These are phyloP conservation scores for Paecilomyces variotii DNA, from an alignment of 2,329 filamentous ascomycete species.

Conservation along the genomic window DNA sequence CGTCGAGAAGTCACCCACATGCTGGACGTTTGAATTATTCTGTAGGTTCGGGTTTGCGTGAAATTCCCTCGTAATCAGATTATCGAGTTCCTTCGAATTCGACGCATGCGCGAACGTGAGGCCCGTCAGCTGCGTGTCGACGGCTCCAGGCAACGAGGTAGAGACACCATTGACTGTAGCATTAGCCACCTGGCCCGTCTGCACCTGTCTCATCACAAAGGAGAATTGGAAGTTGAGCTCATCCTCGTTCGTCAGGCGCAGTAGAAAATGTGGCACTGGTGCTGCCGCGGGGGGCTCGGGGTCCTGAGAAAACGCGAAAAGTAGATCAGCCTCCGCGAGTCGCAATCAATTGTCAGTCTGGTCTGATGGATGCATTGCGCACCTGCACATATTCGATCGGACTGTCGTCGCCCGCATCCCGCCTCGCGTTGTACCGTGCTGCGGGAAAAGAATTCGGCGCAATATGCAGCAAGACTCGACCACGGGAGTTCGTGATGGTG, in stretches of 20 bases:
- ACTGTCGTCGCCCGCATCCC: slow-evolving; percentile 63
- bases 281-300: slow-evolving; percentile 53
- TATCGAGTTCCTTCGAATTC: slow-evolving; percentile 79
- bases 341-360: not conserved
- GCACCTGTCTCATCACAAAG: slow-evolving; percentile 62
- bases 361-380: slow-evolving; percentile 11
- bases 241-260: slow-evolving; percentile 83
- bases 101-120: slow-evolving; percentile 90
- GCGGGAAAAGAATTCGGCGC: slow-evolving; percentile 83
- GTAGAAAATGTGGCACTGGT: slow-evolving; percentile 60
- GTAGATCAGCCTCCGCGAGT: not conserved
- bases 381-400: slow-evolving; percentile 92
- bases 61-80: slow-evolving; percentile 88
- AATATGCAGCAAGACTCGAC: slow-evolving; percentile 68
- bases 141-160: slow-evolving; percentile 40
- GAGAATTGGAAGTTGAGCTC: slow-evolving; percentile 91
- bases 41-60: slow-evolving; percentile 95
- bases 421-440: slow-evolving; percentile 63
- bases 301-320: slow-evolving; percentile 51
- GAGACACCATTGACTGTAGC: slow-evolving; percentile 43
- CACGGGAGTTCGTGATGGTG: slow-evolving; percentile 69
- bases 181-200: slow-evolving; percentile 43
- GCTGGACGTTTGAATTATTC: slow-evolving; percentile 90
- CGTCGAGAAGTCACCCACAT: slow-evolving; percentile 87
- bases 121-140: slow-evolving; percentile 75